phyloP scores from a whole-genome alignment of 2,329 filamentous ascomycete genomes.

The Cladosporium velox region DNA sequence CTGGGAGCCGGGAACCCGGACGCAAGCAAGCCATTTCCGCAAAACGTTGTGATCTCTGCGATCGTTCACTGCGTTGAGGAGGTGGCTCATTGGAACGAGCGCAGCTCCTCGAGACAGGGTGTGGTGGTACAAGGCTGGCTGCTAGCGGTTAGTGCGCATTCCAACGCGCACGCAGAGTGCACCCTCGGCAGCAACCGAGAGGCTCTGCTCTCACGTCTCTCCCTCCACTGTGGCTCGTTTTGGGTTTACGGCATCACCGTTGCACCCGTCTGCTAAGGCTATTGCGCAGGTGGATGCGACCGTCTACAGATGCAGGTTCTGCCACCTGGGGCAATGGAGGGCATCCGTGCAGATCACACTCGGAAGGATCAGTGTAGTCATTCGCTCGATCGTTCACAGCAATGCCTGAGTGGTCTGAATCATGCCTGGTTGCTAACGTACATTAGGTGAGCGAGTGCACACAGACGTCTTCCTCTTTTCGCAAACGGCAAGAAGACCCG shows the following conservation, averaged over 20 bases:
- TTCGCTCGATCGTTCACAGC: slow-evolving; percentile 14
- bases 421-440: slow-evolving; percentile 9
- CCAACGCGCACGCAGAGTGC: slow-evolving; percentile 23
- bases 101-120: slow-evolving; percentile 29
- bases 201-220: slow-evolving; percentile 7
- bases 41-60: slow-evolving; percentile 24
- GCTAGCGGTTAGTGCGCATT: slow-evolving; percentile 32
- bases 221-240: slow-evolving; percentile 15
- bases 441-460: background rate
- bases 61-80: slow-evolving; percentile 11
- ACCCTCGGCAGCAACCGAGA: slow-evolving; percentile 31
- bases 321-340: slow-evolving; percentile 12
- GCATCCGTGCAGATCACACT: slow-evolving; percentile 8
- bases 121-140: slow-evolving; percentile 33
- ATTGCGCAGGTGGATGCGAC: slow-evolving; percentile 7
- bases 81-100: slow-evolving; percentile 26
- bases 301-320: slow-evolving; percentile 15
- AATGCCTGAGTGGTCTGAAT: slow-evolving; percentile 14
- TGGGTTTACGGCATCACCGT: slow-evolving; percentile 19
- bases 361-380: background rate
- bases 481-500: slow-evolving; percentile 27
- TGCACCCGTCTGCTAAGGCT: slow-evolving; percentile 9
- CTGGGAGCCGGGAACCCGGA: slow-evolving; percentile 15
- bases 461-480: slow-evolving; percentile 12
- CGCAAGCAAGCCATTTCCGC: slow-evolving; percentile 31